Base-by-base conservation (phyloP, 2,329 filamentous ascomycete genomes). In the Cryphonectria radicalis region DNA sequence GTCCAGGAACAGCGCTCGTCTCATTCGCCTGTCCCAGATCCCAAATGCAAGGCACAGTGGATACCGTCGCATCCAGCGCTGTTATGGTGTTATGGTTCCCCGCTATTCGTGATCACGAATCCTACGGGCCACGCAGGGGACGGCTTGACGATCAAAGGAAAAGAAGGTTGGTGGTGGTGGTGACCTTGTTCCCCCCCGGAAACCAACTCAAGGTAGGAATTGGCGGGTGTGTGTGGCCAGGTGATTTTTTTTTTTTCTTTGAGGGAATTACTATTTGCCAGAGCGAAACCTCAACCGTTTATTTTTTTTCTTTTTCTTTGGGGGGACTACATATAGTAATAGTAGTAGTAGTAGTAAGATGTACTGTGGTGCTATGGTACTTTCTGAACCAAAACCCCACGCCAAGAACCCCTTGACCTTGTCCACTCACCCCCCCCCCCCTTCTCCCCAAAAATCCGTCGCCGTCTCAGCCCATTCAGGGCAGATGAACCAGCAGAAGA, bases 1-100 rank as follows among this genome's bases (percentile, higher is more conserved):
- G 66, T 73, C 35, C 72, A 73, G 72, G 72, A 40, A 71, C 72
- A 57, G 66, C 40, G 59, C 63, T 59, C 59, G 53, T 73, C 69
- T 71, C 66, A 71, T 73, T 71, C 63, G 72, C 63, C 66, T 68
- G 66, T 60, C 40, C 59, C 43, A 69, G 65, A 67, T 71, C 62
- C 59, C 40, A 68, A 46, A 62, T 73, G 69, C 66, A 73, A 70
- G 70, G 66, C 69, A 71, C 66, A 37, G 42, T 63, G 64, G 66
- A 14, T 40, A 32, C 63, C 46, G 68, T 72, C 43, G 68, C 63
- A 72, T 72, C 69, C 71, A 71, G 60, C 64, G 69, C 57, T 50
- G 62, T 62, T 17, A 63, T 50, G 43, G 57, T 55, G 32, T 14
- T 40, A 68, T 69, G 25, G 57, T 64, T 71, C 71, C 71, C 71